phyloP scores from a whole-genome alignment of 495 filamentous ascomycete genomes.

The Penicillium silybi region DNA sequence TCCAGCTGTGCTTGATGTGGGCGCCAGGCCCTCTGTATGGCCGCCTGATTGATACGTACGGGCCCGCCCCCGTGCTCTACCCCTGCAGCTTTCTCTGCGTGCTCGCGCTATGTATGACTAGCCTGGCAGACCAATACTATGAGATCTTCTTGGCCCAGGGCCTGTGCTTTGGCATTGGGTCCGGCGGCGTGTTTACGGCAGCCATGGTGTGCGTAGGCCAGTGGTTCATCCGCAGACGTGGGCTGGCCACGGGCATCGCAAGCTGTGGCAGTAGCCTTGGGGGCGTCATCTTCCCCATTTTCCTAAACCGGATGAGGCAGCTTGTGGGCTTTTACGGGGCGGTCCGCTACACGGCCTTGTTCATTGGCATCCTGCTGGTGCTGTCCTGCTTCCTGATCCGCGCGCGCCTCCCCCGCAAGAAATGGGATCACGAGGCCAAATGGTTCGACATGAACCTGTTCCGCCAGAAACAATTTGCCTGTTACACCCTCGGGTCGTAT shows the following conservation, averaged over 20 bases:
- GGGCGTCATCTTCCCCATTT: constrained; percentile 33
- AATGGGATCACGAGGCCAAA: constrained; percentile 21
- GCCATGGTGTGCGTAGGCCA: constrained; percentile 26
- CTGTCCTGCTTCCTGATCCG: constrained; percentile 18
- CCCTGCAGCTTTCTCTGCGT: constrained; percentile 24
- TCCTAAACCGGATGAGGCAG: constrained; percentile 10
- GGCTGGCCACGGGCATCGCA: constrained; percentile 29
- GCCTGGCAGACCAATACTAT: constrained; percentile 23
- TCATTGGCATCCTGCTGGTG: constrained; percentile 26
- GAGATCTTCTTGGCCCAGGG: constrained; percentile 30
- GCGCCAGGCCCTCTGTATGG: constrained; percentile 28
- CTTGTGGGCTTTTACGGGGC: constrained; percentile 21
- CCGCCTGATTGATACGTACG: constrained; percentile 29
- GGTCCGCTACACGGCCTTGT: constrained; percentile 27
- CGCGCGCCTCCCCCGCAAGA: constrained; percentile 22
- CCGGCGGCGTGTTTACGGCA: constrained; percentile 27
- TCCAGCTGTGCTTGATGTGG: constrained; percentile 31
- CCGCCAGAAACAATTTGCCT: constrained; percentile 9
- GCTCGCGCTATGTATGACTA: constrained; percentile 26
- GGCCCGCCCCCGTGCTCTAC: constrained; percentile 18
- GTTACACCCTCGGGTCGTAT: neutral
- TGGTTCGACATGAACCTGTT: constrained; percentile 31
- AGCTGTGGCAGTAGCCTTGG: constrained; percentile 29
- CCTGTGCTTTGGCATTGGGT: constrained; percentile 23
- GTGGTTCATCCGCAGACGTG: constrained; percentile 48